These are phyloP conservation scores for Sphaerosporella brunnea DNA, from an alignment of 495 filamentous ascomycete species.

Conservation along the genomic window DNA sequence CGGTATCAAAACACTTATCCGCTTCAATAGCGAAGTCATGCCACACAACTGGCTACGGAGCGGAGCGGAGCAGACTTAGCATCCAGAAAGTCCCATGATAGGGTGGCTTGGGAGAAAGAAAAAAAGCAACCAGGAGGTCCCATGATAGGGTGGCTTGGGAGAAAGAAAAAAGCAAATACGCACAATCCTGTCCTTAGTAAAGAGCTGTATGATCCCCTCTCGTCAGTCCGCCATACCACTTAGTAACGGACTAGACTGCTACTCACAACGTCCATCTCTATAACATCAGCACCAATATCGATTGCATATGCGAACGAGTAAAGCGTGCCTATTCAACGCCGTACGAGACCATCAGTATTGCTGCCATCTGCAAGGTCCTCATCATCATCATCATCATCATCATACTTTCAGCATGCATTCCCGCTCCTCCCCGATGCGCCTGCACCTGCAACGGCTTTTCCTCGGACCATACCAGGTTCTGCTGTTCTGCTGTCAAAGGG, in stretches of 20 bases:
- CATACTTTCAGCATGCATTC: slow-evolving; percentile 6
- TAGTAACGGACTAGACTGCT: not conserved
- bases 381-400: not conserved
- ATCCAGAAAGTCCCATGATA: no score
- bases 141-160: no score
- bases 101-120: not conserved
- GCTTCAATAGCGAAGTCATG: slow-evolving; percentile 11
- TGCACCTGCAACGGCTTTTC: slow-evolving; percentile 2
- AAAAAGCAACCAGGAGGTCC: no score
- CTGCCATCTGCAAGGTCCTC: not conserved
- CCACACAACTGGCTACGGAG: slow-evolving; percentile 12
- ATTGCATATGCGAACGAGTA: slow-evolving; percentile 11
- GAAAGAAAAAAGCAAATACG: not conserved
- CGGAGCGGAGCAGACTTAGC: no score
- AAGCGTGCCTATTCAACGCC: not conserved
- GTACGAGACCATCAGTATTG: not conserved
- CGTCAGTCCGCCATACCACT: not conserved
- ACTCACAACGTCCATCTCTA: slow-evolving; percentile 14
- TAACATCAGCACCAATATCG: slow-evolving; percentile 12
- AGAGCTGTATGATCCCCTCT: slow-evolving; percentile 1
- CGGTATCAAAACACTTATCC: slow-evolving; percentile 9
- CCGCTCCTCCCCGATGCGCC: slow-evolving; percentile 8
- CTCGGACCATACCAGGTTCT: no score
- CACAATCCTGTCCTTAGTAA: slow-evolving; percentile 11
- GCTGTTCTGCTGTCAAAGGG: no score